A percentile compares a stretch with the other conserved stretches of the same genome.
Conservation (phyloP, 306 rosid genomes). For the Biancaea sappan region DNA sequence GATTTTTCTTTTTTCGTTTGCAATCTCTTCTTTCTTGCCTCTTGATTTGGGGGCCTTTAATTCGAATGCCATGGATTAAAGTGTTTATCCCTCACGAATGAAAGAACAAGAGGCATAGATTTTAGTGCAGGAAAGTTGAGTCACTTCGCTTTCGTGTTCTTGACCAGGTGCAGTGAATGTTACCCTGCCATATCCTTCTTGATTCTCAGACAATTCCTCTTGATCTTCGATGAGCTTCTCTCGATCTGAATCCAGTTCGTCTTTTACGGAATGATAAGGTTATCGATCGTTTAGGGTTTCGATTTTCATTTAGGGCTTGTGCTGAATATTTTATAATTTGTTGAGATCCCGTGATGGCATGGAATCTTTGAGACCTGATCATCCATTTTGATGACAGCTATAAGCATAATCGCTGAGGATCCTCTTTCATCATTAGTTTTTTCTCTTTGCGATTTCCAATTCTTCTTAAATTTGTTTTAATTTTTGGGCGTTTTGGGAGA, state of each 20-base stretch:
- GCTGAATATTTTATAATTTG: not conserved
- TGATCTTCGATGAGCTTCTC: not conserved
- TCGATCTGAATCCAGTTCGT: not conserved
- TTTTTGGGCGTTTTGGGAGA: not conserved
- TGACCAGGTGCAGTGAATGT: slow-evolving; percentile 75
- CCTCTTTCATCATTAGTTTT: not conserved
- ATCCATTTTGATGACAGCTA: slow-evolving; percentile 69
- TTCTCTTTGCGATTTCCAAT: accelerated
- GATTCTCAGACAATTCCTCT: too few relatives aligned
- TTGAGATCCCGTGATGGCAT: slow-evolving; percentile 91
- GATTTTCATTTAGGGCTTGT: not conserved
- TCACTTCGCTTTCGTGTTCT: slow-evolving; percentile 63
- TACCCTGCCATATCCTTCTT: slow-evolving; percentile 55
- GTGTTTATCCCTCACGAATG: slow-evolving; percentile 16
- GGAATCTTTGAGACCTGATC: slow-evolving; percentile 99
- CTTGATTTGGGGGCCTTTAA: slow-evolving; percentile 43
- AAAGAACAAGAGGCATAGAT: slow-evolving; percentile 50
- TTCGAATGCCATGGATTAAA: slow-evolving; percentile 29
- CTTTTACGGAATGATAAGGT: too few relatives aligned
- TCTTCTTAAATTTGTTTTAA: accelerated
- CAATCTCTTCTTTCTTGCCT: slow-evolving; percentile 31
- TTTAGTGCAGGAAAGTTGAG: slow-evolving; percentile 78
- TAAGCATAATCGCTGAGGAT: slow-evolving; percentile 91
- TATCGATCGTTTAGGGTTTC: too few relatives aligned
- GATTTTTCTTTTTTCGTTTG: not conserved